Evolutionary conservation across 139 green algal species (phyloP).

Genomic region (Chlamydomonas eustigma): DNA sequence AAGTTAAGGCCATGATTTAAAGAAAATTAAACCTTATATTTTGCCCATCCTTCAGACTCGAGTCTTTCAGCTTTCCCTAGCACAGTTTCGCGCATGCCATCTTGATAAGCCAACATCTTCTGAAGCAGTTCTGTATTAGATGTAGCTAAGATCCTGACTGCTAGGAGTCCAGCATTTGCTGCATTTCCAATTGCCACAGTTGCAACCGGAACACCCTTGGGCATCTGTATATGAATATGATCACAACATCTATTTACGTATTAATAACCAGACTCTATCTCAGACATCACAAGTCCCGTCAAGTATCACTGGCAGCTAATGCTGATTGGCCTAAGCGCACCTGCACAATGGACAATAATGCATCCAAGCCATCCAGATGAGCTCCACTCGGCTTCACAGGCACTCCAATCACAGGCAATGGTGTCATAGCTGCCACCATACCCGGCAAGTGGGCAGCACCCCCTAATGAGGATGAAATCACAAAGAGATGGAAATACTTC

Average conservation of each 20-base stretch:
- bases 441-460: conserved; percentile 94
- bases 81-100: conserved; percentile 60
- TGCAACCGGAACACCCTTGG: conserved; percentile 84
- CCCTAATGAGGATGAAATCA: conserved; percentile 20
- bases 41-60: conserved; percentile 61
- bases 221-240: not conserved
- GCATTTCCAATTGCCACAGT: conserved; percentile 97
- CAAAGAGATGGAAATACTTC: not conserved
- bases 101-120: conserved; percentile 66
- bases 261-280: no score
- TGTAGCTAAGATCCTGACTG: conserved; percentile 77
- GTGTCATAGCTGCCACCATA: conserved; percentile 95
- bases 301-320: conserved; percentile 1
- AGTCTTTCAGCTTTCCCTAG: conserved; percentile 68
- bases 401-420: conserved; percentile 94
- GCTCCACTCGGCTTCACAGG: conserved; percentile 78
- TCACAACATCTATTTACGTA: no score
- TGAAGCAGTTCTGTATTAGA: conserved; percentile 53
- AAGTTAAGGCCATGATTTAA: no score
- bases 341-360: conserved; percentile 90
- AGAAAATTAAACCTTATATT: conserved; percentile 49
- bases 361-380: conserved; percentile 93
- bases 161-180: conserved; percentile 92
- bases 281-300: no score
- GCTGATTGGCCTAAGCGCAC: conserved; percentile 94